These are phyloP conservation scores for Arctium minus DNA, from an alignment of 129 eudicot species.

Conservation along the genomic window DNA sequence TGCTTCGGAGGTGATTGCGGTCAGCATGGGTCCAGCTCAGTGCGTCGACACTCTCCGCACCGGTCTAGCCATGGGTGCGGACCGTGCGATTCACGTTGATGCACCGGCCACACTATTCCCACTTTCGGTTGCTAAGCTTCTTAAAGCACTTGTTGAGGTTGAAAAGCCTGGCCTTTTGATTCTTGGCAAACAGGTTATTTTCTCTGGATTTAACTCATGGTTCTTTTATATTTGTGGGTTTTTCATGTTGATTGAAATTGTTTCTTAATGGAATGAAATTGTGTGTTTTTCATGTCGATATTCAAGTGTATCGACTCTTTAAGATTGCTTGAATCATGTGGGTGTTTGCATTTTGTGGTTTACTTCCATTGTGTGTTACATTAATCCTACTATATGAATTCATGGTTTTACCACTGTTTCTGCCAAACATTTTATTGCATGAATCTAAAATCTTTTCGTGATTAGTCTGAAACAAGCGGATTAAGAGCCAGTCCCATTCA, in stretches of 20 bases:
- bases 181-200: conserved; percentile 80
- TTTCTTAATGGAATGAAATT: not conserved
- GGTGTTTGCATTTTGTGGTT: not conserved
- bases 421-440: not conserved
- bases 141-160: conserved; percentile 69
- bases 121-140: conserved; percentile 72
- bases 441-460: not conserved
- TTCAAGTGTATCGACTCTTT: not conserved
- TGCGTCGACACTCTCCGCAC: conserved; percentile 85
- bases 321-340: not conserved
- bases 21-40: conserved; percentile 70
- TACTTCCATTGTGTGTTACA: not conserved
- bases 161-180: conserved; percentile 72
- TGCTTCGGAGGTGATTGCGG: conserved; percentile 89
- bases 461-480: not conserved
- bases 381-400: not conserved
- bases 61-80: conserved; percentile 96
- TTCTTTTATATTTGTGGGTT: not conserved
- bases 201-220: not conserved
- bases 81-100: conserved; percentile 94
- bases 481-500: not conserved
- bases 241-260: not conserved
- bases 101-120: conserved; percentile 40
- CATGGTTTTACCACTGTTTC: not conserved
- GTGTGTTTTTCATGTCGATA: not conserved